Evolutionary conservation across 805 yeast genomes (phyloP), one percentile per base, ranked within the genome.

Genomic region (Barnettozyma populi): DNA sequence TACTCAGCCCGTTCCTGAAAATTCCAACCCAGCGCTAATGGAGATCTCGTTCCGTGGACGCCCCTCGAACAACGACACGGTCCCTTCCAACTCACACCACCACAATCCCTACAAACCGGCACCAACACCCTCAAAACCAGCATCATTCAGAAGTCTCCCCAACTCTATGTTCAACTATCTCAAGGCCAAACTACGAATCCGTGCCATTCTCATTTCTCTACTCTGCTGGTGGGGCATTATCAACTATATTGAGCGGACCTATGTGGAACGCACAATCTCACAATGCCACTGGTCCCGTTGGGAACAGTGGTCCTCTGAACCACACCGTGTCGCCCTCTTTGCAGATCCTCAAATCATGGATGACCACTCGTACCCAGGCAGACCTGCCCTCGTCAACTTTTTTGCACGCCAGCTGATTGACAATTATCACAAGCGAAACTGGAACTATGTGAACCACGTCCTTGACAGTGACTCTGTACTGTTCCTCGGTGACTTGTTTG

Each of bases 321-420:
- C 79, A 2, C 79, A 78, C 57, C 64, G 79, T 48, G 71, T 86
- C 25, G 78, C 78, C 1, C 52, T 94, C 11, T 73, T 88, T 32
- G 98, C 97, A 0, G 99, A 94, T 61, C 99, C 99, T 0, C 99
- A 94, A 64, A 73, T 94, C 38, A 84, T 94, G 58, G 99, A 94
- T 61, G 84, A 74, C 23, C 79, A 86, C 64, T 86, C 98, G 0
- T 94, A 94, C 62, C 95, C 95, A 0, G 82, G 78, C 3, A 69
- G 90, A 56, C 79, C 83, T 18, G 52, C 68, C 37, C 23, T 70
- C 3, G 62, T 78, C 21, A 75, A 76, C 61, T 73, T 69, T 54
- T 53, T 87, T n/a, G 78, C 94, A 1, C 73, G 76, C 52, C 64
- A 70, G 48, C 60, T 88, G 36, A 73, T 86, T 14, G 99, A 94